Conservation (phyloP, 176 grass and related monocot species). For the Aegilops umbellulata region DNA sequence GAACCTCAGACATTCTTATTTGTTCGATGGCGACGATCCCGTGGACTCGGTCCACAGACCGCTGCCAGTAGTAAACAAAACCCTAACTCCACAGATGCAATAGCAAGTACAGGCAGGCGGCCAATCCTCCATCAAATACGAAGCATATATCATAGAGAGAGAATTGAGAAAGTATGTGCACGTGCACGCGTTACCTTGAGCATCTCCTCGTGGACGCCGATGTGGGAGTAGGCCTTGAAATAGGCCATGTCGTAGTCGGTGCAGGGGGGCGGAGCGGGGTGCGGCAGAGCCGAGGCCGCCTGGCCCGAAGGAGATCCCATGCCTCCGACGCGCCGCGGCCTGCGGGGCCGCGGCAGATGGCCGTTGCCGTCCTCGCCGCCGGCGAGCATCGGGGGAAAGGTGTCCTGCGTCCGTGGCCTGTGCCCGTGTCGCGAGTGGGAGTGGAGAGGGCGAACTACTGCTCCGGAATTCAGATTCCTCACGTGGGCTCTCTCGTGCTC, state of each 20-base stretch:
- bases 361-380: constrained; percentile 50
- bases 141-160: background rate
- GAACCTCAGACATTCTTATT: background rate
- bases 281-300: background rate
- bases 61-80: constrained; percentile 1
- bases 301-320: background rate
- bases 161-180: background rate
- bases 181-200: constrained; percentile 57
- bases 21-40: background rate
- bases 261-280: constrained; percentile 52
- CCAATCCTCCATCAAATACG: background rate
- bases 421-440: constrained; percentile 1
- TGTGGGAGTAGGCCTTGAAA: constrained; percentile 88
- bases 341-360: constrained; percentile 47
- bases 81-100: constrained; percentile 24
- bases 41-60: constrained; percentile 23
- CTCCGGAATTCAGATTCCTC: background rate
- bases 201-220: constrained; percentile 96
- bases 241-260: constrained; percentile 90
- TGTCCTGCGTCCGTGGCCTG: background rate
- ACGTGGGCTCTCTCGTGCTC: background rate
- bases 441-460: background rate
- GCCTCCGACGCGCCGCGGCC: constrained; percentile 45
- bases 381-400: constrained; percentile 47
- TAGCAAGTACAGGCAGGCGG: background rate